These are phyloP conservation scores for Dendrobium officinale DNA, from an alignment of 106 monocot species.

Conservation along the genomic window DNA sequence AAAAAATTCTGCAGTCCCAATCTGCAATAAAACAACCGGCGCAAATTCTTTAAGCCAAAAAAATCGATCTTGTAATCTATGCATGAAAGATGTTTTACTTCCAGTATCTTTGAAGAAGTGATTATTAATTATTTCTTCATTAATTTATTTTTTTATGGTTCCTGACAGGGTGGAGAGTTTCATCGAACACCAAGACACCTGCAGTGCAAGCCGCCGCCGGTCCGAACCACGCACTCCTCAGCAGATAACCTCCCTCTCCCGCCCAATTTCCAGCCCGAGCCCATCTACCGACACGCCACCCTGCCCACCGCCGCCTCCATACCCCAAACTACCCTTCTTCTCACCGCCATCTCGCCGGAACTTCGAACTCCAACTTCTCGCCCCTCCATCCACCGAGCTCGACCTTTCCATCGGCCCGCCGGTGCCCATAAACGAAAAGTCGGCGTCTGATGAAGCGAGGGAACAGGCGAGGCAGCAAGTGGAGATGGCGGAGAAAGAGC, in stretches of 20 bases:
- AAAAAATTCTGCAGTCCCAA: no score
- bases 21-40: no score
- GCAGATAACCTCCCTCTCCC: no score
- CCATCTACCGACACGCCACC: slow-evolving; percentile 31
- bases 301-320: not conserved
- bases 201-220: slow-evolving; percentile 24
- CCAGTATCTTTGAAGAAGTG: no score
- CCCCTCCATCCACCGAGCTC: slow-evolving; percentile 18
- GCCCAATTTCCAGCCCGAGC: slow-evolving; percentile 32
- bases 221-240: slow-evolving; percentile 7
- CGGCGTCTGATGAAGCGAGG: slow-evolving; percentile 27
- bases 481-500: slow-evolving; percentile 39
- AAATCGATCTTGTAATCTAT: no score
- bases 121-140: no score
- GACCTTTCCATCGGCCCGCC: slow-evolving; percentile 33
- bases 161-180: slow-evolving; percentile 58
- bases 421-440: slow-evolving; percentile 6
- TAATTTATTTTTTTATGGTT: not conserved
- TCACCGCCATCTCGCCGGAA: not conserved
- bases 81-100: no score
- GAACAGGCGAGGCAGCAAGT: slow-evolving; percentile 26
- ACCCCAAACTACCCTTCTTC: not conserved
- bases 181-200: slow-evolving; percentile 59
- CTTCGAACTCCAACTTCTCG: slow-evolving; percentile 41
- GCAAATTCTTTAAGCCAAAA: no score